Conservation (phyloP, 2,329 filamentous ascomycete genomes). For the Myriosclerotinia scirpicola region DNA sequence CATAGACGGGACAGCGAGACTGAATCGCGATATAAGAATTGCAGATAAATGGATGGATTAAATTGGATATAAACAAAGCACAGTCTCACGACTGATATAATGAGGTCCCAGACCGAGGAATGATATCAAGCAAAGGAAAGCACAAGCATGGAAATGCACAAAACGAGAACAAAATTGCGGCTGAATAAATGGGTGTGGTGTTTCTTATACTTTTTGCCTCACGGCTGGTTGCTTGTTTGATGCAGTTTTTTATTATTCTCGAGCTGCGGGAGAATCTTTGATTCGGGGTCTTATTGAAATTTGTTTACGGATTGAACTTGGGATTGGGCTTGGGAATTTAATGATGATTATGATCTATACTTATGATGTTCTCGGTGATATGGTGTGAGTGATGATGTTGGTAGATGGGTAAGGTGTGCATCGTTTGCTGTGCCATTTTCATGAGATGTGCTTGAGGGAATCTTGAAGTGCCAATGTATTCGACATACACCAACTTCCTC, state of each 20-base stretch:
- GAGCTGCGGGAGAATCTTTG: constrained; percentile 1
- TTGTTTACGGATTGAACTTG: background rate
- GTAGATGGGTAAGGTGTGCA: background rate
- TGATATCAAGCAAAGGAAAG: background rate
- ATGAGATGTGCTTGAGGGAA: background rate
- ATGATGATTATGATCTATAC: background rate
- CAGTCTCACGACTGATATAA: background rate
- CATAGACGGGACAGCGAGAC: background rate
- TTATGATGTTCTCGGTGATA: background rate
- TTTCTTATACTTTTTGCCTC: constrained; percentile 36
- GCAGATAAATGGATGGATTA: background rate
- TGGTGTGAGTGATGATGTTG: background rate
- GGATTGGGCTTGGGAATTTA: background rate
- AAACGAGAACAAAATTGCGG: constrained; percentile 27
- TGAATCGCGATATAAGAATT: background rate
- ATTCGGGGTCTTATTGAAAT: constrained; percentile 5
- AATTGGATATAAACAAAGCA: background rate
- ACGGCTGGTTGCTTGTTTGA: constrained; percentile 31
- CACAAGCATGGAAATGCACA: constrained; percentile 21
- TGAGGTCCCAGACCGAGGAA: background rate
- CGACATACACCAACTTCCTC: too few relatives aligned
- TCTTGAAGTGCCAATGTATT: background rate
- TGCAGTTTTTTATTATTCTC: background rate
- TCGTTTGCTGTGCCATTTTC: background rate
- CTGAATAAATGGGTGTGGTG: constrained; percentile 14